Evolutionary conservation across 2,329 filamentous ascomycete genomes (phyloP).

Genomic region (Aspergillus ochraceoroseus): DNA sequence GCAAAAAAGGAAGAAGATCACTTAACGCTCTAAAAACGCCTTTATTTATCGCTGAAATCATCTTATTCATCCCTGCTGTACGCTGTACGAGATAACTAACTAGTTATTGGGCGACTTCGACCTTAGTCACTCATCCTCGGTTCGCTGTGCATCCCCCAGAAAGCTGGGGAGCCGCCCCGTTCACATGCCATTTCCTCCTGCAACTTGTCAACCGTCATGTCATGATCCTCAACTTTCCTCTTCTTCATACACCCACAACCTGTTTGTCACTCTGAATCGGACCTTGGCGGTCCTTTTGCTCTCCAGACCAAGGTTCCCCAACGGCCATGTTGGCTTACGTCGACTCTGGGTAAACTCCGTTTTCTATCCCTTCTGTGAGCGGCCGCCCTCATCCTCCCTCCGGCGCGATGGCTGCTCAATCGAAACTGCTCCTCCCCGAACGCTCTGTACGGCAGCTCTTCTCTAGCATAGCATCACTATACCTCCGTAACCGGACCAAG

Average conservation of each 20-base stretch:
- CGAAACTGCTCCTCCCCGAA: conserved; percentile 63
- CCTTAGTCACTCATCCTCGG: conserved; percentile 15
- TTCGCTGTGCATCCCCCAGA: conserved; percentile 10
- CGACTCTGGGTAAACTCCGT: conserved; percentile 20
- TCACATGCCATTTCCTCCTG: conserved; percentile 20
- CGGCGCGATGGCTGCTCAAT: conserved; percentile 64
- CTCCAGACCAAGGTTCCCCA: background rate
- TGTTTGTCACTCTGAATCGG: background rate
- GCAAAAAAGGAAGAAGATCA: no score
- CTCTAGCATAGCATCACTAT: conserved; percentile 63
- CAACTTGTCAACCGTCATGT: background rate
- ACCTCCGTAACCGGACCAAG: conserved; percentile 71
- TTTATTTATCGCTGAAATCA: no score
- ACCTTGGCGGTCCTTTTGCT: background rate
- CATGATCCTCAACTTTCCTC: background rate
- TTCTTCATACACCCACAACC: background rate
- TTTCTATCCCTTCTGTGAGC: conserved; percentile 11
- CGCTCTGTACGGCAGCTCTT: conserved; percentile 62
- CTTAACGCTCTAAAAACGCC: no score
- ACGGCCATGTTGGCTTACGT: conserved; percentile 23
- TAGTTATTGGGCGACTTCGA: conserved; percentile 13
- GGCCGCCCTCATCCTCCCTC: conserved; percentile 10
- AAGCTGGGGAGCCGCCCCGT: conserved; percentile 12
- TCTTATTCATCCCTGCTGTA: no score
- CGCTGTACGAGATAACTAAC: no score